Percentiles rank a stretch among this genome's conserved stretches.
Evolutionary conservation across 2,329 filamentous ascomycete species (phyloP).

Genomic region (Madurella mycetomatis): DNA sequence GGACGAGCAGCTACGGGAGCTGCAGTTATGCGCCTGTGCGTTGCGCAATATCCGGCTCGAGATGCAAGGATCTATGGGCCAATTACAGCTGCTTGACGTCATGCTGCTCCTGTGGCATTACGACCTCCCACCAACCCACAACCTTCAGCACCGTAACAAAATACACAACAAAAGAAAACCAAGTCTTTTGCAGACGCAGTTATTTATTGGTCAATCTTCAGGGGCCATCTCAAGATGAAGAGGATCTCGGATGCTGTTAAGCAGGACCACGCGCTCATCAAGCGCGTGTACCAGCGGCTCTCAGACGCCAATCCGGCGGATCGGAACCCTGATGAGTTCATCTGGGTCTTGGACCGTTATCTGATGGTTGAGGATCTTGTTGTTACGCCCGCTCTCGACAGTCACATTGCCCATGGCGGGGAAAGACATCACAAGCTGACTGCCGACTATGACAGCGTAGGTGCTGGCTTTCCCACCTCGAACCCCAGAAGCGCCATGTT

Average conservation of each 20-base stretch:
- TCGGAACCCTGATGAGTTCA: slow-evolving; percentile 21
- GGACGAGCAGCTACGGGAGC: no score
- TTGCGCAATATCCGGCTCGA: no score
- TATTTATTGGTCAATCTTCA: background rate
- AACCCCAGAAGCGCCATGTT: background rate
- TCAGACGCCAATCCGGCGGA: slow-evolving; percentile 14
- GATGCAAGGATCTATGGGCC: no score
- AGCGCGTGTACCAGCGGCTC: slow-evolving; percentile 15
- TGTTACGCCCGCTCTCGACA: slow-evolving; percentile 22
- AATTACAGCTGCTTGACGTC: background rate
- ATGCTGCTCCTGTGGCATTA: background rate
- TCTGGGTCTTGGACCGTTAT: slow-evolving; percentile 24
- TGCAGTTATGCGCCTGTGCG: no score
- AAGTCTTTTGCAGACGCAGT: background rate
- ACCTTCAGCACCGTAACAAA: no score
- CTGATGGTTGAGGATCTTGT: slow-evolving; percentile 25
- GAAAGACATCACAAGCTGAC: slow-evolving; percentile 20
- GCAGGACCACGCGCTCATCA: slow-evolving; percentile 21
- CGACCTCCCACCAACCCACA: no score
- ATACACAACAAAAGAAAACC: background rate
- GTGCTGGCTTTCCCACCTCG: background rate
- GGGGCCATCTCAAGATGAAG: slow-evolving; percentile 15
- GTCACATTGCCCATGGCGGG: slow-evolving; percentile 18
- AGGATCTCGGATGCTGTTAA: slow-evolving; percentile 22
- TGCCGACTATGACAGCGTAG: slow-evolving; percentile 23